Conservation (phyloP, 2,329 filamentous ascomycete genomes). For the Penicillium sp. region DNA sequence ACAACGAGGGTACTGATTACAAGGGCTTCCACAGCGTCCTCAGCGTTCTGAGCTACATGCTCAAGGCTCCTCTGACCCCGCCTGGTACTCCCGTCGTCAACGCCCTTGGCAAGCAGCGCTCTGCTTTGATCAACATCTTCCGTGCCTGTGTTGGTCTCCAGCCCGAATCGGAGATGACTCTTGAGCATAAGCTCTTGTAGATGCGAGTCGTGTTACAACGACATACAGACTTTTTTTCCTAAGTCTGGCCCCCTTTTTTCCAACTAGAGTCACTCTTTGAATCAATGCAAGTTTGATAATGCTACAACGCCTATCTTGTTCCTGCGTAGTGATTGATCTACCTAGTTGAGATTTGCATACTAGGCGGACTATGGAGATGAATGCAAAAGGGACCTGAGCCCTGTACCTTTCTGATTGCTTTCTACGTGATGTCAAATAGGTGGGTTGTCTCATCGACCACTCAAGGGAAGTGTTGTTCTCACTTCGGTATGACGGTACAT, state of each 20-base stretch:
- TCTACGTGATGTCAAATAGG: too few relatives aligned
- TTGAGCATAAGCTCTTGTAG: constrained; percentile 96
- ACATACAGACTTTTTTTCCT: neutral
- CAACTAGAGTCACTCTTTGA: constrained; percentile 31
- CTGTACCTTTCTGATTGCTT: too few relatives aligned
- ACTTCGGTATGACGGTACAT: too few relatives aligned
- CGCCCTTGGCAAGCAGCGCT: constrained; percentile 91
- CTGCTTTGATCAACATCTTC: constrained; percentile 95
- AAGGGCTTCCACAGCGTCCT: constrained; percentile 96
- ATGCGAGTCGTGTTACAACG: neutral
- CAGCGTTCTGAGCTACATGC: constrained; percentile 98
- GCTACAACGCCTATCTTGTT: neutral
- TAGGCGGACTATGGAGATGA: too few relatives aligned
- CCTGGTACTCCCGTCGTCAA: constrained; percentile 95
- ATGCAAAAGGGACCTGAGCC: too few relatives aligned
- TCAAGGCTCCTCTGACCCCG: constrained; percentile 88
- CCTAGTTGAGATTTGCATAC: neutral
- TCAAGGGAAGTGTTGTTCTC: too few relatives aligned
- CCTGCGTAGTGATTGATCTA: too few relatives aligned
- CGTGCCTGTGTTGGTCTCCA: constrained; percentile 94
- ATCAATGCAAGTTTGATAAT: constrained; percentile 10
- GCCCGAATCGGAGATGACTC: constrained; percentile 97
- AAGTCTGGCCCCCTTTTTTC: neutral
- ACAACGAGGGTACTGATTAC: constrained; percentile 65
- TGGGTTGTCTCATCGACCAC: too few relatives aligned